These are phyloP conservation scores for Orbilia oligospora DNA, from an alignment of 2,329 filamentous ascomycete genomes.

Conservation along the genomic window DNA sequence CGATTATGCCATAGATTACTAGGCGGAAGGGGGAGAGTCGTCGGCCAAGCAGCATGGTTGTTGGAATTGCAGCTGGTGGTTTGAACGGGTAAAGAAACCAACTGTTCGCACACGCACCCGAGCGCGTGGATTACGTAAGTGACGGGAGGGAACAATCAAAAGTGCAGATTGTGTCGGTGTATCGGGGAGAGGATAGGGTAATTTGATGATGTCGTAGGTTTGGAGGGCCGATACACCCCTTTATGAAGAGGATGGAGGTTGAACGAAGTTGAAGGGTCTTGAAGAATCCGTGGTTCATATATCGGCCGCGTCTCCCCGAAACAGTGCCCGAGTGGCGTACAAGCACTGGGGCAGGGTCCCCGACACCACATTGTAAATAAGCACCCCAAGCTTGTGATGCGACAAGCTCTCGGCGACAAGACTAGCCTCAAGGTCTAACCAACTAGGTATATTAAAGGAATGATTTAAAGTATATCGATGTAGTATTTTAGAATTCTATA, in stretches of 20 bases:
- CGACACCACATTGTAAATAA: not conserved
- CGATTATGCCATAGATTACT: slow-evolving; percentile 67
- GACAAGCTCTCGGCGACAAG: too few species aligned
- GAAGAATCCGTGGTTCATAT: not conserved
- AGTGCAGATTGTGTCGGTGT: not conserved
- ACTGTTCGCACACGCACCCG: not conserved
- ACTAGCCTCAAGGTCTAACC: too few species aligned
- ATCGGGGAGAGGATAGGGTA: not conserved
- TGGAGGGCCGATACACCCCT: slow-evolving; percentile 1
- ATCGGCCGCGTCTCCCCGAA: slow-evolving; percentile 17
- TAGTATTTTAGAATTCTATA: not conserved
- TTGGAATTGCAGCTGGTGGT: not conserved
- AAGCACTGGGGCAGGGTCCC: not conserved
- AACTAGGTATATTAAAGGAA: not conserved
- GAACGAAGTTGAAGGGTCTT: not conserved
- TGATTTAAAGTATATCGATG: not conserved
- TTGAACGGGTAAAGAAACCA: slow-evolving; percentile 37
- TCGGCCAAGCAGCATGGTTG: slow-evolving; percentile 57
- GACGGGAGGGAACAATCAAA: not conserved
- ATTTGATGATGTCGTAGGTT: not conserved
- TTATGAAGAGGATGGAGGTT: slow-evolving; percentile 11
- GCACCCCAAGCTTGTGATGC: too few species aligned
- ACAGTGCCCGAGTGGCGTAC: not conserved
- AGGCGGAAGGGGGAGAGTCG: slow-evolving; percentile 62
- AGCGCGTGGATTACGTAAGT: slow-evolving; percentile 4